These are phyloP conservation scores for Quercus rubra DNA, from an alignment of 306 rosid species.

Conservation along the genomic window DNA sequence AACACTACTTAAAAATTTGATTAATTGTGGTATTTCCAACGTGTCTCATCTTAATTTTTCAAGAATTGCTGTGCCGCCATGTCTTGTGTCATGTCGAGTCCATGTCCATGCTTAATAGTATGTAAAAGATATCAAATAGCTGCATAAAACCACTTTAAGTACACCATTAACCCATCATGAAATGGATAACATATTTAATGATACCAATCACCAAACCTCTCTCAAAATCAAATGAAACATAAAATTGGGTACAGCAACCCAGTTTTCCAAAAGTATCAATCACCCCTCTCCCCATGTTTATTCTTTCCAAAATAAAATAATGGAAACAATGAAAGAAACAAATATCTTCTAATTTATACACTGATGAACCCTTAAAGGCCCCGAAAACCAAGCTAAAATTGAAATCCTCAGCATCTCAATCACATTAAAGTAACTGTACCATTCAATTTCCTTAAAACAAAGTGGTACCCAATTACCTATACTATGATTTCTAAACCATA, in stretches of 20 bases:
- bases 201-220: background rate
- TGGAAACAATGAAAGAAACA: background rate
- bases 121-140: background rate
- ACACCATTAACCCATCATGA: background rate
- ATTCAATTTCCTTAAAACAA: background rate
- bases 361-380: background rate
- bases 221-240: background rate
- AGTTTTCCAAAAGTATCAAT: background rate
- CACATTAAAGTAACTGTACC: background rate
- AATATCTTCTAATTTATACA: background rate
- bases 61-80: too few relatives aligned
- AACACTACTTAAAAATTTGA: too few relatives aligned
- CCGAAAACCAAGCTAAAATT: background rate
- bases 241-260: background rate
- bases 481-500: background rate
- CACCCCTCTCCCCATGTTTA: background rate
- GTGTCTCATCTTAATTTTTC: too few relatives aligned
- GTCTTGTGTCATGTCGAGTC: too few relatives aligned
- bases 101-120: background rate
- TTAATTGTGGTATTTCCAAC: too few relatives aligned
- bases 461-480: background rate
- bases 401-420: background rate
- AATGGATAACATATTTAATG: background rate
- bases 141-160: background rate
- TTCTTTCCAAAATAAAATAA: background rate